A percentile compares a stretch with the other conserved stretches of the same genome.
Evolutionary conservation across 1,284 basidiomycete genomes (phyloP).

Genomic region (Austropuccinia psidii): DNA sequence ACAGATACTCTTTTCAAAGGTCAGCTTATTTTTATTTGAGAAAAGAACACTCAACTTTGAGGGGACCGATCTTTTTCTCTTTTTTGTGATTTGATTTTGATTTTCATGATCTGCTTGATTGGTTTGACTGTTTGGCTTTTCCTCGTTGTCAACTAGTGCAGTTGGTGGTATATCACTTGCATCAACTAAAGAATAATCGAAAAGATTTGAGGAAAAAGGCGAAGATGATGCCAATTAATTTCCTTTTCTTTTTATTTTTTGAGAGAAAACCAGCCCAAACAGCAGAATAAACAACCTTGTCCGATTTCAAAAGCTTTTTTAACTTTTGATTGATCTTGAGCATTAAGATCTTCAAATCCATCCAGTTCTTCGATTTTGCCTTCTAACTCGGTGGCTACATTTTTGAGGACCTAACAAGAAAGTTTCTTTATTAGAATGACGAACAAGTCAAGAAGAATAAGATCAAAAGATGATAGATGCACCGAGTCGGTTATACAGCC

Average conservation of each 20-base stretch:
- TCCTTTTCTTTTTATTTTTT: too few species aligned
- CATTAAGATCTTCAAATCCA: slow-evolving; percentile 29
- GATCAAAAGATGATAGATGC: background rate
- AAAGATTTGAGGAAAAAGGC: background rate
- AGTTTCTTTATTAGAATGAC: background rate
- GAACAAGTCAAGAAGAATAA: background rate
- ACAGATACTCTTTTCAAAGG: too few species aligned
- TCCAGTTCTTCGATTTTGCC: slow-evolving; percentile 22
- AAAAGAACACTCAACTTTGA: background rate
- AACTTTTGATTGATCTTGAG: slow-evolving; percentile 21
- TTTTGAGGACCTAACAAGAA: slow-evolving; percentile 1
- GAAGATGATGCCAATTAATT: background rate
- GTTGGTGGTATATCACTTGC: slow-evolving; percentile 20
- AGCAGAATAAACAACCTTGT: too few species aligned
- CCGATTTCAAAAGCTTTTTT: slow-evolving; percentile 24
- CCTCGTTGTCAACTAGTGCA: background rate
- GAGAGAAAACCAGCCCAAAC: too few species aligned
- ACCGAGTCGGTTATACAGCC: slow-evolving; percentile 21
- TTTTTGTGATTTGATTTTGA: background rate
- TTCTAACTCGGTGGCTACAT: slow-evolving; percentile 4
- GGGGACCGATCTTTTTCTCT: slow-evolving; percentile 1
- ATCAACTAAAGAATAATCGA: background rate
- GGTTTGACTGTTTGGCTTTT: background rate
- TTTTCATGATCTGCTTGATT: background rate
- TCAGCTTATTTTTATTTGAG: background rate